Evolutionary conservation across 176 grass and related monocot genomes (phyloP).

Genomic region (Neostapfia colusana): DNA sequence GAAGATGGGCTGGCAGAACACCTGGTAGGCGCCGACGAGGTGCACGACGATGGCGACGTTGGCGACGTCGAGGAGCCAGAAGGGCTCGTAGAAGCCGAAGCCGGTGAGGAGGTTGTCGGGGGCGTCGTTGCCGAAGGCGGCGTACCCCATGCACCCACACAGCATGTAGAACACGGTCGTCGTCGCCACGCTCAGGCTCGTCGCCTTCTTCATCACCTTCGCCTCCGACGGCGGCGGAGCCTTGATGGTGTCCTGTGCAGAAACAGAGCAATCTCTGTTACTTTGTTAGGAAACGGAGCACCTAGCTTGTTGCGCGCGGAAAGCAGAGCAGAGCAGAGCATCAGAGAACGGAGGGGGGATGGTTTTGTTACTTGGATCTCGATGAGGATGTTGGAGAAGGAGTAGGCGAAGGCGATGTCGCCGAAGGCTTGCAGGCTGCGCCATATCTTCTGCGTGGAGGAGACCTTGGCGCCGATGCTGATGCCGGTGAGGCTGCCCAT

Average conservation of each 20-base stretch:
- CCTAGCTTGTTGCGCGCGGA: no score
- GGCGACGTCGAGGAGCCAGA: constrained; percentile 57
- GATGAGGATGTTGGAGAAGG: constrained; percentile 51
- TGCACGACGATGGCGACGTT: constrained; percentile 65
- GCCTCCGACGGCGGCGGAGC: constrained; percentile 54
- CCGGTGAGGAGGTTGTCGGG: constrained; percentile 61
- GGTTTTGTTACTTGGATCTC: constrained; percentile 56
- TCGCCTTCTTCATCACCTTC: constrained; percentile 58
- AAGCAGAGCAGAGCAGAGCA: no score
- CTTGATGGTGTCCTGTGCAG: constrained; percentile 46
- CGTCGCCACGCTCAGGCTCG: constrained; percentile 29
- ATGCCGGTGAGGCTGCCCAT: constrained; percentile 43
- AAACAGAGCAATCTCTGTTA: neutral
- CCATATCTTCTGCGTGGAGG: constrained; percentile 40
- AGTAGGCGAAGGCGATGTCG: constrained; percentile 57
- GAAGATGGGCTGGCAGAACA: constrained; percentile 59
- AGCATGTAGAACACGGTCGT: constrained; percentile 57
- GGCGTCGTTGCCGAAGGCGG: constrained; percentile 42
- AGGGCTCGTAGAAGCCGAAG: constrained; percentile 60
- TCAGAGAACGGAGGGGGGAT: no score
- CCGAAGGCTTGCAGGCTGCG: constrained; percentile 46
- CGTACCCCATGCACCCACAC: constrained; percentile 64
- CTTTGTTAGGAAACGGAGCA: no score
- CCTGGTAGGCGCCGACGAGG: constrained; percentile 63
- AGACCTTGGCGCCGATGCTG: constrained; percentile 27